Percentiles rank a stretch among this genome's conserved stretches.
These are phyloP conservation scores for Kwoniella sp. DNA, from an alignment of 768 basidiomycete species.

Conservation along the genomic window DNA sequence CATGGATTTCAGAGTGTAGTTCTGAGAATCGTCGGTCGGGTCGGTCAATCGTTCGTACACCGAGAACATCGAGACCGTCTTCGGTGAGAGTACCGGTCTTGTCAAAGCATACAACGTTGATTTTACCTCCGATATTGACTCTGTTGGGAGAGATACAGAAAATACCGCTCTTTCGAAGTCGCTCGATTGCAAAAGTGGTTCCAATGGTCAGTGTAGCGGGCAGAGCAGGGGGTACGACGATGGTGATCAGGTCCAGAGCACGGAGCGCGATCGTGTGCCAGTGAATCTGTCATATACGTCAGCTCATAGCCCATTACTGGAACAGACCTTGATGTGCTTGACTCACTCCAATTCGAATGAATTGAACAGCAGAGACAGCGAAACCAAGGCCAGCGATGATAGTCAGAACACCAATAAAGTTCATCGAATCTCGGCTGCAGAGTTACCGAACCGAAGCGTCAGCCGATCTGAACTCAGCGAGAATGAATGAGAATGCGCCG, in stretches of 20 bases:
- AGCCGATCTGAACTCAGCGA: too few species aligned
- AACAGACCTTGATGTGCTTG: neutral
- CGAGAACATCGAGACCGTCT: conserved; percentile 95
- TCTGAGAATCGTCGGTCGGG: conserved; percentile 79
- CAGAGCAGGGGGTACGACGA: conserved; percentile 95
- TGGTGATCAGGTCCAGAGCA: conserved; percentile 90
- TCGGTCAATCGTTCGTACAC: conserved; percentile 82
- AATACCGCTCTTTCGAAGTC: conserved; percentile 81
- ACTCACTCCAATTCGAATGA: conserved; percentile 81
- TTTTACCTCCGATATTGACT: conserved; percentile 91
- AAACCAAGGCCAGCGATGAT: conserved; percentile 91
- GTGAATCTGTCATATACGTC: conserved; percentile 63
- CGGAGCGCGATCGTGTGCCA: conserved; percentile 90
- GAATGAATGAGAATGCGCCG: conserved; percentile 35
- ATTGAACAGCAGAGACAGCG: conserved; percentile 85
- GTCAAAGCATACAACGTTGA: conserved; percentile 98
- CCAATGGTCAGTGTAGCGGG: conserved; percentile 97
- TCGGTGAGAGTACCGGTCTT: conserved; percentile 99
- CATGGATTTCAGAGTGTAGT: conserved; percentile 79
- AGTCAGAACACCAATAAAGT: conserved; percentile 85
- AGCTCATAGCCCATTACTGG: neutral
- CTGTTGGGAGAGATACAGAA: conserved; percentile 96
- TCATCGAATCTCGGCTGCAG: conserved; percentile 55
- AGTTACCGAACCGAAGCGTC: too few species aligned
- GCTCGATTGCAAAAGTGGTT: conserved; percentile 87